phyloP scores from a whole-genome alignment of 1,284 basidiomycete species.

The Rhodotorula mucilaginosa region DNA sequence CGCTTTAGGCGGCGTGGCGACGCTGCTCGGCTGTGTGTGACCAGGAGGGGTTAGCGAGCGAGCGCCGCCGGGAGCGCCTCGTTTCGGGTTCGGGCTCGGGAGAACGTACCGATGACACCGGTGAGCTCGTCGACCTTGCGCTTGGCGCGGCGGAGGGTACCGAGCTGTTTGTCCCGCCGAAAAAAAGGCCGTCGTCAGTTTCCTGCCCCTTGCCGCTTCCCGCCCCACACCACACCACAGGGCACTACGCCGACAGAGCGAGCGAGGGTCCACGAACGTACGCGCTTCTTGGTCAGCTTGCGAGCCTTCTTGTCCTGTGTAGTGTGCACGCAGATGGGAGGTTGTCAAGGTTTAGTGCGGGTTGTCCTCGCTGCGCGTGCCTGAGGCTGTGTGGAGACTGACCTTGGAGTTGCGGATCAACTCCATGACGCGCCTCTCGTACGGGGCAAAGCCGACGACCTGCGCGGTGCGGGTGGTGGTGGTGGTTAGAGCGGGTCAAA shows the following conservation, averaged over 20 bases:
- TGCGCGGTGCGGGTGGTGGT: constrained; percentile 4
- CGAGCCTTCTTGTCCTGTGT: constrained; percentile 91
- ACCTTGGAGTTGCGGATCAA: constrained; percentile 98
- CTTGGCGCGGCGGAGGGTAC: constrained; percentile 92
- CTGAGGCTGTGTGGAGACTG: constrained; percentile 42
- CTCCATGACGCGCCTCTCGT: constrained; percentile 98
- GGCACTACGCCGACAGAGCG: too few species aligned
- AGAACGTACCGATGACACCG: constrained; percentile 62
- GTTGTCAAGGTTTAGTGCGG: background rate
- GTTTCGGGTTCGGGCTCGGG: too few species aligned
- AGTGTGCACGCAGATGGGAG: too few species aligned
- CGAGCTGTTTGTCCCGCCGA: constrained; percentile 62
- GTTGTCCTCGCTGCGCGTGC: too few species aligned
- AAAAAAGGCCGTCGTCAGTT: background rate
- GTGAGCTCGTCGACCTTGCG: constrained; percentile 91
- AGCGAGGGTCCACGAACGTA: constrained; percentile 47
- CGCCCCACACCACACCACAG: background rate
- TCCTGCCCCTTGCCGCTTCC: background rate
- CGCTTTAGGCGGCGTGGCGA: constrained; percentile 34
- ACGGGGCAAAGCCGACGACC: constrained; percentile 89
- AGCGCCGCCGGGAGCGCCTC: background rate
- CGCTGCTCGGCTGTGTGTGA: constrained; percentile 31
- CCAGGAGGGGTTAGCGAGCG: background rate
- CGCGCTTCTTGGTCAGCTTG: constrained; percentile 97
- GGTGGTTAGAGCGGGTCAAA: background rate